phyloP scores from a whole-genome alignment of 345 rosid genomes.

The Eucalyptus cloeziana region DNA sequence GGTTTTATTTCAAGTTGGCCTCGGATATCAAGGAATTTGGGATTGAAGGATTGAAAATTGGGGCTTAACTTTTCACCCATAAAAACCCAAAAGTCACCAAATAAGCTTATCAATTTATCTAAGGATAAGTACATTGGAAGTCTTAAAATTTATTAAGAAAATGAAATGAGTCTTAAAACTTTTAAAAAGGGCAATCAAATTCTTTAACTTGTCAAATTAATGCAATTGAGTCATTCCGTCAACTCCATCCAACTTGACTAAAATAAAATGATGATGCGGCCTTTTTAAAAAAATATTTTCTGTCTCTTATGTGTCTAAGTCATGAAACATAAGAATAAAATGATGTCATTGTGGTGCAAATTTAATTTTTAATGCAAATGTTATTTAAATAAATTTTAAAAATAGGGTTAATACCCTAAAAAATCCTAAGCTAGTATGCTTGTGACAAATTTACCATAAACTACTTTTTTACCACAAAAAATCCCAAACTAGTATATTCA shows the following conservation, averaged over 20 bases:
- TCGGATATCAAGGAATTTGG: neutral
- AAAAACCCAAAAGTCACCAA: neutral
- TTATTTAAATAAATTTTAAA: no score
- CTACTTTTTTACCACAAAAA: fast-evolving
- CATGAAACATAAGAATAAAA: neutral
- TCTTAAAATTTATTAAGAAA: neutral
- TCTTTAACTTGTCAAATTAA: neutral
- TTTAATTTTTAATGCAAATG: no score
- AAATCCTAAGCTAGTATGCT: no score
- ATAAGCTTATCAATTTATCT: neutral
- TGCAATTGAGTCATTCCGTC: no score
- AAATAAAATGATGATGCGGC: neutral
- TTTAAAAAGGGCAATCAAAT: neutral
- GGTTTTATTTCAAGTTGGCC: neutral
- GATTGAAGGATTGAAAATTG: neutral
- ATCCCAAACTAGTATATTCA: no score
- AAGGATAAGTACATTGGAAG: neutral
- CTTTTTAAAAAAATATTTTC: neutral
- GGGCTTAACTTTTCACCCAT: neutral
- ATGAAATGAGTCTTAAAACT: no score
- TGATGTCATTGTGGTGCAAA: neutral
- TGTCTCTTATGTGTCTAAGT: neutral
- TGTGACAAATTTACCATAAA: fast-evolving
- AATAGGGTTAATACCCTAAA: no score
- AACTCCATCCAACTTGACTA: fast-evolving